phyloP scores from a whole-genome alignment of 352 stramenopile genomes.

The Saprolegnia parasitica region DNA sequence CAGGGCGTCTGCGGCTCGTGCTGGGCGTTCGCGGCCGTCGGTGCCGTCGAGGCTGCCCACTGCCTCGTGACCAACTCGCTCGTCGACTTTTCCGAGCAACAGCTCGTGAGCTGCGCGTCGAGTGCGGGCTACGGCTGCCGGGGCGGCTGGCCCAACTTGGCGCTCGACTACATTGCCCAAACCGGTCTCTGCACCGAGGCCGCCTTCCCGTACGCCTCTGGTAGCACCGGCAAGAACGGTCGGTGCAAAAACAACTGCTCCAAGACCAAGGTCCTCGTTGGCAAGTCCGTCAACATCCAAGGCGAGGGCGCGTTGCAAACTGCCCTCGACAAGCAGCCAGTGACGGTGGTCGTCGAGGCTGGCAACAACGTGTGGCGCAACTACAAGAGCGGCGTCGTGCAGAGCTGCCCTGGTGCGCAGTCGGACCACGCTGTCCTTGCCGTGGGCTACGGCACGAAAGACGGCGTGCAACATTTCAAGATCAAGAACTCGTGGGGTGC shows the following conservation, averaged over 20 bases:
- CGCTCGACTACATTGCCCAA: constrained; percentile 48
- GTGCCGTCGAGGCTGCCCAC: constrained; percentile 32
- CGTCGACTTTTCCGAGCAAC: constrained; percentile 47
- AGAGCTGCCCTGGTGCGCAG: not conserved
- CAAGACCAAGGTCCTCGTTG: not conserved
- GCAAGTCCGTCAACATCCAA: constrained; percentile 34
- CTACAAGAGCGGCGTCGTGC: constrained; percentile 12
- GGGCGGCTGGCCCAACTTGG: constrained; percentile 56
- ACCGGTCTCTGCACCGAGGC: constrained; percentile 28
- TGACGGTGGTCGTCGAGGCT: not conserved
- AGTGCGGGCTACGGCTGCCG: constrained; percentile 48
- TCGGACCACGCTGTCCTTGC: constrained; percentile 39
- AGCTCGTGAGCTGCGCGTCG: constrained; percentile 72
- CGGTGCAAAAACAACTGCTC: not conserved
- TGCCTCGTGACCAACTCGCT: constrained; percentile 32
- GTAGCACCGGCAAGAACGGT: constrained; percentile 37
- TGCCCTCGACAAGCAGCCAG: constrained; percentile 36
- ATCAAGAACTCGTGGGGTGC: constrained; percentile 73
- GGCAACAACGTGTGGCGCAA: constrained; percentile 13
- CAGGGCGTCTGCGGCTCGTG: constrained; percentile 42
- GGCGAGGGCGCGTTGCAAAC: constrained; percentile 43
- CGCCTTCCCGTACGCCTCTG: constrained; percentile 31
- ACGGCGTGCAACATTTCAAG: constrained; percentile 38
- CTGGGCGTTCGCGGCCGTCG: constrained; percentile 42
- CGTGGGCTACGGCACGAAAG: constrained; percentile 43